Conservation (phyloP, 345 rosid species). For the Microthlaspi erraticum region DNA sequence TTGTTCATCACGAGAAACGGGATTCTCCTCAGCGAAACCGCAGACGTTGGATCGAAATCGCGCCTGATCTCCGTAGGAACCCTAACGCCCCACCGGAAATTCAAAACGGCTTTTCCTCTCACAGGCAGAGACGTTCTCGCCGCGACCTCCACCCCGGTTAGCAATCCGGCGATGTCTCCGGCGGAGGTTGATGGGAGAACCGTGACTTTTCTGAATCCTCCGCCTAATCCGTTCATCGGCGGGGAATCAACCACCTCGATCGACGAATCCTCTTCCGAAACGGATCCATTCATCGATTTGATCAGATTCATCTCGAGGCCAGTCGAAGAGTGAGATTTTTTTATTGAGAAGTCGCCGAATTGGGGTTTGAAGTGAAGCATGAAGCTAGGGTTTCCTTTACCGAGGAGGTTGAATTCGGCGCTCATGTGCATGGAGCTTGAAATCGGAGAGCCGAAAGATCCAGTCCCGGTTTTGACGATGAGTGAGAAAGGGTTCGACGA, state of each 20-base stretch:
- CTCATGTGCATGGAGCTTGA: constrained; percentile 86
- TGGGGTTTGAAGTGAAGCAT: constrained; percentile 92
- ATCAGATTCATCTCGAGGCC: constrained; percentile 40
- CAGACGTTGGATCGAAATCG: constrained; percentile 49
- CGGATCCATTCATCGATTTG: constrained; percentile 40
- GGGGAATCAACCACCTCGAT: constrained; percentile 69
- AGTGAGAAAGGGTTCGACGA: constrained; percentile 85
- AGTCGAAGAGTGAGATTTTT: constrained; percentile 77
- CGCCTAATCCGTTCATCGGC: constrained; percentile 36
- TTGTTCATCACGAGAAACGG: constrained; percentile 88
- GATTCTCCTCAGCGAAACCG: constrained; percentile 60
- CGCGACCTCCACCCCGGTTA: constrained; percentile 71
- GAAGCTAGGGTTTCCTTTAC: constrained; percentile 73
- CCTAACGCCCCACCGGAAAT: constrained; percentile 93
- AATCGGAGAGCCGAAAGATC: constrained; percentile 78
- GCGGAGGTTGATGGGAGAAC: constrained; percentile 46
- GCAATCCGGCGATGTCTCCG: constrained; percentile 49
- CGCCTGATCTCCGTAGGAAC: constrained; percentile 66
- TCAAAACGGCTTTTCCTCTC: constrained; percentile 64
- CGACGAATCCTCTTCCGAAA: constrained; percentile 60
- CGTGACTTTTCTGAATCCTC: constrained; percentile 51
- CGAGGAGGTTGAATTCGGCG: constrained; percentile 80
- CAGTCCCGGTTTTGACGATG: constrained; percentile 81
- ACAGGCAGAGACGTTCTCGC: constrained; percentile 80
- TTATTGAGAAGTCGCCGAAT: constrained; percentile 86